Evolutionary conservation across 2,329 filamentous ascomycete genomes (phyloP).

Genomic region (Plectosphaerella sp.): DNA sequence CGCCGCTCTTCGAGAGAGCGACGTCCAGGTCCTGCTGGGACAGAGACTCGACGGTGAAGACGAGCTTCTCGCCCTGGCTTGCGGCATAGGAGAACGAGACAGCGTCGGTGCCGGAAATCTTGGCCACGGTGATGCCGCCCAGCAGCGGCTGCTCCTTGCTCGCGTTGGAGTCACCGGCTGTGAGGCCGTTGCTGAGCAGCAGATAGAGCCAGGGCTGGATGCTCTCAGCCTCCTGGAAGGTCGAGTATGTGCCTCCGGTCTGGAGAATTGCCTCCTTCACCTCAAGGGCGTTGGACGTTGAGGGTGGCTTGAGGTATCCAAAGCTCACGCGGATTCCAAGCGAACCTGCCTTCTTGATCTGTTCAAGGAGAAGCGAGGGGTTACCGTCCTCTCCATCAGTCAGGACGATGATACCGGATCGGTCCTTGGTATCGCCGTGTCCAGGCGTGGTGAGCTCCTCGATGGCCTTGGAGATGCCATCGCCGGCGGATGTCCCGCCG

Average conservation of each 20-base stretch:
- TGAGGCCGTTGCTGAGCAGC: conserved; percentile 12
- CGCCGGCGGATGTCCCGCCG: conserved; percentile 11
- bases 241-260: conserved; percentile 12
- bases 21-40: conserved; percentile 7
- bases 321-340: conserved; percentile 14
- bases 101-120: conserved; percentile 4
- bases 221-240: conserved; percentile 11
- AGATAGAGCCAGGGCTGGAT: conserved; percentile 14
- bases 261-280: conserved; percentile 7
- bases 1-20: conserved; percentile 6
- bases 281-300: conserved; percentile 5
- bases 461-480: conserved; percentile 12
- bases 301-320: conserved; percentile 11
- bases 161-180: conserved; percentile 3
- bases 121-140: conserved; percentile 10
- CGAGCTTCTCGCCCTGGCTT: conserved; percentile 7
- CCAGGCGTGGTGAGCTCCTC: conserved; percentile 7
- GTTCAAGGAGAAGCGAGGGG: conserved; percentile 5
- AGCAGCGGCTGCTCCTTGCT: conserved; percentile 7
- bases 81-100: conserved; percentile 9
- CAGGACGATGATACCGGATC: conserved; percentile 13
- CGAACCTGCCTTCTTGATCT: conserved; percentile 6
- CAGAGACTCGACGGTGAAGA: conserved; percentile 9
- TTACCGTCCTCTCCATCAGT: conserved; percentile 14
- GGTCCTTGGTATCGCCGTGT: conserved; percentile 6